Evolutionary conservation across 768 basidiomycete genomes (phyloP).

Genomic region (Trametes cinnabarina): DNA sequence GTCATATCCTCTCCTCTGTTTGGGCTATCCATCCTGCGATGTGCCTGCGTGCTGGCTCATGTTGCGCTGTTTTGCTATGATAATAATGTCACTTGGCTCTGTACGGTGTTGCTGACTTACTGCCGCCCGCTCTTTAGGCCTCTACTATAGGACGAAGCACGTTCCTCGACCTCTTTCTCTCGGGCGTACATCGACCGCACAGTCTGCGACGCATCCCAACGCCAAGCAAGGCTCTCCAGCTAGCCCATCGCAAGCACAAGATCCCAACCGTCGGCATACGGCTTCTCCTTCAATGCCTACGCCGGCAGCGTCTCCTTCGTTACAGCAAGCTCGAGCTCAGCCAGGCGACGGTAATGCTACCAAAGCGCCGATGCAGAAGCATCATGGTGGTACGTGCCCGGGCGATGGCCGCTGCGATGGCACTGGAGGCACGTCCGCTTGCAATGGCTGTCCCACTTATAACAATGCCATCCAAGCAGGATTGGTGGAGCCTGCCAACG

Average conservation of each 20-base stretch:
- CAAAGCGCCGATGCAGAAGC: conserved; percentile 10
- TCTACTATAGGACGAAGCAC: conserved; percentile 82
- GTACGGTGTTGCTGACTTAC: conserved; percentile 33
- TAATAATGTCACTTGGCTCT: conserved; percentile 21
- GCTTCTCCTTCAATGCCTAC: conserved; percentile 24
- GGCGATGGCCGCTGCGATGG: conserved; percentile 98
- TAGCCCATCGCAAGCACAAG: conserved; percentile 13
- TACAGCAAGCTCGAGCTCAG: conserved; percentile 19
- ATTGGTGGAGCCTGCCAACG: conserved; percentile 6
- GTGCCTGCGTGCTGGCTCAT: conserved; percentile 22
- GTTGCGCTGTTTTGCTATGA: conserved; percentile 19
- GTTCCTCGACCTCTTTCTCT: conserved; percentile 69
- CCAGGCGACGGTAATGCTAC: neutral
- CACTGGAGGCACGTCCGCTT: conserved; percentile 89
- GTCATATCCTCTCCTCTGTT: conserved; percentile 3
- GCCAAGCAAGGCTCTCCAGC: conserved; percentile 30
- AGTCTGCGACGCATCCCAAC: conserved; percentile 30
- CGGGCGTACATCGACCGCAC: conserved; percentile 31
- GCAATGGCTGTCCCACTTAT: conserved; percentile 94
- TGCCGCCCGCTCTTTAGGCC: conserved; percentile 48
- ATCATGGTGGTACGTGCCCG: conserved; percentile 76
- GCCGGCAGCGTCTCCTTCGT: conserved; percentile 25
- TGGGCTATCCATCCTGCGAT: conserved; percentile 13
- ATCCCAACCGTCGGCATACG: conserved; percentile 15
- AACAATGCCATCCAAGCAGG: conserved; percentile 65